A percentile compares a stretch with the other conserved stretches of the same genome.
phyloP scores from a whole-genome alignment of 1,139 yeast genomes.

The Yamadazyma epiphylla region DNA sequence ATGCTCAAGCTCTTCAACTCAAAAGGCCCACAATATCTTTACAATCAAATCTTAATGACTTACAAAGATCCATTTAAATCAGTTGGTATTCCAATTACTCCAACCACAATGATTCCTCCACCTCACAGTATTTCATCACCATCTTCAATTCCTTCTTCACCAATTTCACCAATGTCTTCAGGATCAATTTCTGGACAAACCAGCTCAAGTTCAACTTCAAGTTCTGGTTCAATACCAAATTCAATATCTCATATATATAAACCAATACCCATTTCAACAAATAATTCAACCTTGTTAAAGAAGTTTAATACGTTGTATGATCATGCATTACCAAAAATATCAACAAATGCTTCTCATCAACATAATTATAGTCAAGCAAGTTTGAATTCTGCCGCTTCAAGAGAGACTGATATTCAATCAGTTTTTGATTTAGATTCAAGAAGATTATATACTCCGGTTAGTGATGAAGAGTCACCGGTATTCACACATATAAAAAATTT shows the following conservation, averaged over 20 bases:
- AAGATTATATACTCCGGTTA: slow-evolving; percentile 29
- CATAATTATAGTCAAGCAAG: slow-evolving; percentile 28
- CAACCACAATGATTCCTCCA: slow-evolving; percentile 2
- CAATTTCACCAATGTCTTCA: slow-evolving; percentile 12
- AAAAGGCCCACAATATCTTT: slow-evolving; percentile 34
- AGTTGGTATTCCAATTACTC: slow-evolving; percentile 4
- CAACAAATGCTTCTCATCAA: slow-evolving; percentile 11
- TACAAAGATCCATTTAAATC: slow-evolving; percentile 15
- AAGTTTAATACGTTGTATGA: slow-evolving; percentile 7
- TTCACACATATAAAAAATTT: slow-evolving; percentile 7
- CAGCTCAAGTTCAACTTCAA: slow-evolving; percentile 5
- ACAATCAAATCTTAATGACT: slow-evolving; percentile 18
- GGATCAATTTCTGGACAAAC: slow-evolving; percentile 5
- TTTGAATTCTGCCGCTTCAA: slow-evolving; percentile 22
- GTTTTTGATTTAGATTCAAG: slow-evolving; percentile 27
- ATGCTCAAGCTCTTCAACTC: slow-evolving; percentile 28
- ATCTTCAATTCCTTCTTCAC: slow-evolving; percentile 5
- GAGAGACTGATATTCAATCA: slow-evolving; percentile 20
- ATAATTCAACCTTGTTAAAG: slow-evolving; percentile 7
- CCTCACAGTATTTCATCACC: not conserved
- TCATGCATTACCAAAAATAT: slow-evolving; percentile 7
- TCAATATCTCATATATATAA: slow-evolving; percentile 13
- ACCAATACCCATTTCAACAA: slow-evolving; percentile 15
- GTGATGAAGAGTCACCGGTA: slow-evolving; percentile 29
- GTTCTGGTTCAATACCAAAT: slow-evolving; percentile 3